These are phyloP conservation scores for Nicotiana rustica DNA, from an alignment of 305 asterid species.

Conservation along the genomic window DNA sequence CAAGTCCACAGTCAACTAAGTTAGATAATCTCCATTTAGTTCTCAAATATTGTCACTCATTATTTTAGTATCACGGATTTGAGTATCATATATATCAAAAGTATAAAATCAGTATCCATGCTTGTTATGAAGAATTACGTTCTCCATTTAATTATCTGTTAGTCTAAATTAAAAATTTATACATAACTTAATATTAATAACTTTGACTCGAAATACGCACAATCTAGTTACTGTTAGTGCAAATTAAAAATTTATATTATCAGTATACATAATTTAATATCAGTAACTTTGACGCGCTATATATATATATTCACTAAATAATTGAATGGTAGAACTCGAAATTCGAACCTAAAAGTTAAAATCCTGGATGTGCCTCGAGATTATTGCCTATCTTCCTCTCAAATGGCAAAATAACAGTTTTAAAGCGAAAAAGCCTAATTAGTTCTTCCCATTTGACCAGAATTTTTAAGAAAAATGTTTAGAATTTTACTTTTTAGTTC, in stretches of 20 bases:
- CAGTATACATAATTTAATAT: no score
- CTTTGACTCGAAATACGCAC: no score
- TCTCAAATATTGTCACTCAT: neutral
- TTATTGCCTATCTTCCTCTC: no score
- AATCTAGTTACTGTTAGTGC: no score
- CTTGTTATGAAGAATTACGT: neutral
- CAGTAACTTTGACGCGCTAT: no score
- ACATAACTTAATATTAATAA: no score
- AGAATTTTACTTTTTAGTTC: neutral
- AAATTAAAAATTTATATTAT: neutral
- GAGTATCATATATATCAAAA: neutral
- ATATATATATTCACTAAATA: neutral
- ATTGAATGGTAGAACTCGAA: no score
- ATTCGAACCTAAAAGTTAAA: no score
- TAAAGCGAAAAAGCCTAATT: neutral
- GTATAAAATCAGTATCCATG: neutral
- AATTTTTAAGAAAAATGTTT: neutral
- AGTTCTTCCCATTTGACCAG: slow-evolving; percentile 16
- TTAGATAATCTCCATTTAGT: slow-evolving; percentile 16
- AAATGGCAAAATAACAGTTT: slow-evolving; percentile 24
- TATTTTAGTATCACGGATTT: neutral
- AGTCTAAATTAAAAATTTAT: neutral
- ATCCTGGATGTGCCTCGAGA: no score
- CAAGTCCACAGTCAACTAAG: neutral
- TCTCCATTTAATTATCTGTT: no score